Evolutionary conservation across 1,284 basidiomycete species (phyloP).

Genomic region (Fomitopsis pinicola): DNA sequence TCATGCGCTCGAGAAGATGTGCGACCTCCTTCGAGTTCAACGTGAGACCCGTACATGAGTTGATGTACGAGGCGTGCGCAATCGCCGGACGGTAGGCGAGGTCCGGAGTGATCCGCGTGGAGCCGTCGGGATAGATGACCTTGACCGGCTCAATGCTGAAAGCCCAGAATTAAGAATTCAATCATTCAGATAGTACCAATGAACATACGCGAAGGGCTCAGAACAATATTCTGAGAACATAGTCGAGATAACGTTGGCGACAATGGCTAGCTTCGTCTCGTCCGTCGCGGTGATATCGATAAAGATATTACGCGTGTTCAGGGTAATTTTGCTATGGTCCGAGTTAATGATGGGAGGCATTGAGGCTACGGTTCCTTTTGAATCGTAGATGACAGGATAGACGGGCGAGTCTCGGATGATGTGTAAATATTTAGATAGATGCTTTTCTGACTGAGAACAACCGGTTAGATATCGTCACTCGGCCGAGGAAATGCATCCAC

Average conservation of each 20-base stretch:
- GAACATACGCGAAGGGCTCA: constrained; percentile 77
- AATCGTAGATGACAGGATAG: constrained; percentile 97
- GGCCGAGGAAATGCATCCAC: constrained; percentile 11
- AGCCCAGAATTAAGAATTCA: neutral
- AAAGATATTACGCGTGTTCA: constrained; percentile 93
- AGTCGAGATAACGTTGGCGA: constrained; percentile 89
- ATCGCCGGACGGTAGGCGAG: constrained; percentile 68
- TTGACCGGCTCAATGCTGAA: constrained; percentile 87
- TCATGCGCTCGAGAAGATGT: constrained; percentile 74
- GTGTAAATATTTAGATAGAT: constrained; percentile 84
- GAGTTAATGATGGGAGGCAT: constrained; percentile 99
- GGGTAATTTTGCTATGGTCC: constrained; percentile 94
- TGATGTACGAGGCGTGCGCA: constrained; percentile 90
- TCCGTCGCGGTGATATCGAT: constrained; percentile 99
- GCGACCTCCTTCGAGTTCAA: constrained; percentile 62
- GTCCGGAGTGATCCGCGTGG: constrained; percentile 76
- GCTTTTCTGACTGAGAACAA: constrained; percentile 77
- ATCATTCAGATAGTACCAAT: neutral
- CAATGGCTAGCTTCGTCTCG: constrained; percentile 93
- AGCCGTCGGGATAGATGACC: constrained; percentile 77
- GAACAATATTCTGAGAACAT: constrained; percentile 99
- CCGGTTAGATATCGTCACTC: neutral
- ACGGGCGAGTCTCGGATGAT: constrained; percentile 95
- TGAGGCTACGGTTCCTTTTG: constrained; percentile 81
- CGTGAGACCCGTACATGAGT: constrained; percentile 88